Evolutionary conservation across 768 basidiomycete species (phyloP), one percentile per base, ranked within the genome.

Genomic region (Cyclocybe aegerita): DNA sequence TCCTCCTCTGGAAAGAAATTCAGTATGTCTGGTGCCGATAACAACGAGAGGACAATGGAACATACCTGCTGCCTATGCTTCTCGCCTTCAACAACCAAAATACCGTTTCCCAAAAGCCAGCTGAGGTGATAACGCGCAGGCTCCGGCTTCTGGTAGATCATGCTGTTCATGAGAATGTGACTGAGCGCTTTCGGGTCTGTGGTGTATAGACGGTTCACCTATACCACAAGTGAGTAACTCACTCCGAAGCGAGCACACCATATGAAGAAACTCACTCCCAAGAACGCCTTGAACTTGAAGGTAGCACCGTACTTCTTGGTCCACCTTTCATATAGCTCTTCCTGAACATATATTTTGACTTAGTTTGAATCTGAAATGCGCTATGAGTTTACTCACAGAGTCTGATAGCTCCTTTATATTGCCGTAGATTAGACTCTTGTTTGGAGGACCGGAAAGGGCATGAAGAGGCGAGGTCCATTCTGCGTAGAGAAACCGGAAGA

Each of bases 161-260:
- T 61, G 17, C 65, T 66, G 50, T 85, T 80, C 39, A 71, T 70
- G 9, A 90, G 67, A 46, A 91, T 69, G 58, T 89, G 80, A 30
- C 74, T 72, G 30, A 90, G 38, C 0, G 85, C 86, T 17, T 78
- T 76, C 0, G 79, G 69, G 56, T 89, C 88, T 39, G 71, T 63
- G 0, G 83, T 85, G 61, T 75, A 73, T 14, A 88, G 61, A 11
- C 76, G 70, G 10, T 52, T 57, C 37, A 59, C 47, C 71, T 72
- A 30, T n/a, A 41, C 23, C 39, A 39, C n/a, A 10, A 2, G 23
- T 35, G 12, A 37, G 23, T 49, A 23, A 11, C 31, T 7, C 33
- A 11, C 31, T 7, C 33, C 4, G 9, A 5, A 7, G 34, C n/a
- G 11, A n/a, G 4, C 23, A 3, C 23, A 3, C 23, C 5, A 5